Conservation (phyloP, 2,329 filamentous ascomycete species). For the Verruconis gallopava region DNA sequence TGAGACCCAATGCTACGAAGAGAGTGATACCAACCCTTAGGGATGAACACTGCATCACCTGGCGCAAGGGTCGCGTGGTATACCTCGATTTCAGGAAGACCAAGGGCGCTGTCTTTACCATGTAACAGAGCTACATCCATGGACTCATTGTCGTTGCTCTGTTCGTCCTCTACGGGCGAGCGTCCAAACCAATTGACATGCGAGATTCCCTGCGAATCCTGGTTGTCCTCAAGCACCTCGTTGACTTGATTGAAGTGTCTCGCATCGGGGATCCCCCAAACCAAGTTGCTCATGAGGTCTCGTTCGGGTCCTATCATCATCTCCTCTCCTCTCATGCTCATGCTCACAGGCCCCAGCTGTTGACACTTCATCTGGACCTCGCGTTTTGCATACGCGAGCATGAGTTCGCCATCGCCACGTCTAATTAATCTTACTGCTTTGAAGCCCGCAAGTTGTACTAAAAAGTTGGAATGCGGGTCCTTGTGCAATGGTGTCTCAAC, state of each 20-base stretch:
- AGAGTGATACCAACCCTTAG: slow-evolving; percentile 79
- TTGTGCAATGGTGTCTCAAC: slow-evolving; percentile 85
- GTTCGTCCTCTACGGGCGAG: background rate
- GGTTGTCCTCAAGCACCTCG: background rate
- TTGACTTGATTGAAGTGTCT: background rate
- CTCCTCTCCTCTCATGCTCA: slow-evolving; percentile 58
- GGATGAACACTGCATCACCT: slow-evolving; percentile 67
- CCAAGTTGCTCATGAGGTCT: slow-evolving; percentile 47
- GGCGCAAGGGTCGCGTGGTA: slow-evolving; percentile 44
- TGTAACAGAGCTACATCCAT: slow-evolving; percentile 13
- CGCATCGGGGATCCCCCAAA: slow-evolving; percentile 46
- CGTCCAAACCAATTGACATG: background rate
- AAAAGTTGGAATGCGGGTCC: slow-evolving; percentile 89
- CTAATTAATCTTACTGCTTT: slow-evolving; percentile 64
- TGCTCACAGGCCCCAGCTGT: slow-evolving; percentile 25
- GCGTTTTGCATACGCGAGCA: background rate
- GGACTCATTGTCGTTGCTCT: slow-evolving; percentile 13
- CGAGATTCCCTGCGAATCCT: too few relatives aligned
- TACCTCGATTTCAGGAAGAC: slow-evolving; percentile 15
- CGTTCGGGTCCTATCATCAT: slow-evolving; percentile 84
- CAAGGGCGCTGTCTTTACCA: slow-evolving; percentile 3
- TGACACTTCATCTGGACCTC: background rate
- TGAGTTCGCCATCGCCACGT: slow-evolving; percentile 46
- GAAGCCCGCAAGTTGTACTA: slow-evolving; percentile 62
- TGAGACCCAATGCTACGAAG: slow-evolving; percentile 49